Evolutionary conservation across 176 grass and related monocot species (phyloP).

Genomic region (barley (Hordeum vulgare)): DNA sequence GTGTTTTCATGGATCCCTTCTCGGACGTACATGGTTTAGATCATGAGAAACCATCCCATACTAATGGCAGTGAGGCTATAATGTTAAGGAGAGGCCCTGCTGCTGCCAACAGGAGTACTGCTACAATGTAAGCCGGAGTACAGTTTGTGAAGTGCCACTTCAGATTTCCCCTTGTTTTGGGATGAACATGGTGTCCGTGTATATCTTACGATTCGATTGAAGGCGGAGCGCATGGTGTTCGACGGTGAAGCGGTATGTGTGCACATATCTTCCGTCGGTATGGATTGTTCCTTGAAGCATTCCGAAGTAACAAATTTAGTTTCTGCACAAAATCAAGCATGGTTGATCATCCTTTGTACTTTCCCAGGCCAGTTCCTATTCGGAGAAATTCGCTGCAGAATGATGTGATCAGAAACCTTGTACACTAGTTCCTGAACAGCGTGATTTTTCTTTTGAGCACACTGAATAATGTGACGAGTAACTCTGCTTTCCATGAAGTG

Average conservation of each 20-base stretch:
- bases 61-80: slow-evolving; percentile 26
- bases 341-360: not conserved
- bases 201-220: not conserved
- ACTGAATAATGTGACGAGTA: not conserved
- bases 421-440: not conserved
- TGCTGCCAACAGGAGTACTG: slow-evolving; percentile 19
- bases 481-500: not conserved
- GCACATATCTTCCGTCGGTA: not conserved
- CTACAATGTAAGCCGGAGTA: slow-evolving; percentile 29
- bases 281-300: not conserved
- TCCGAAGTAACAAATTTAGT: not conserved
- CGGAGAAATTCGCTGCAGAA: not conserved
- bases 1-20: slow-evolving; percentile 63
- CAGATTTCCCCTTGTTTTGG: not conserved
- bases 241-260: not conserved
- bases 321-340: not conserved
- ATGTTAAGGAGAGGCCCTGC: slow-evolving; percentile 12
- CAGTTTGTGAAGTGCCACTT: not conserved
- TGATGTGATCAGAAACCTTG: not conserved
- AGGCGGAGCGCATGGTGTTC: not conserved
- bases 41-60: not conserved
- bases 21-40: slow-evolving; percentile 25
- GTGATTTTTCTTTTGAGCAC: not conserved
- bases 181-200: not conserved
- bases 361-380: not conserved